phyloP scores from a whole-genome alignment of 1,284 basidiomycete genomes.

The Moesziomyces aphidis region DNA sequence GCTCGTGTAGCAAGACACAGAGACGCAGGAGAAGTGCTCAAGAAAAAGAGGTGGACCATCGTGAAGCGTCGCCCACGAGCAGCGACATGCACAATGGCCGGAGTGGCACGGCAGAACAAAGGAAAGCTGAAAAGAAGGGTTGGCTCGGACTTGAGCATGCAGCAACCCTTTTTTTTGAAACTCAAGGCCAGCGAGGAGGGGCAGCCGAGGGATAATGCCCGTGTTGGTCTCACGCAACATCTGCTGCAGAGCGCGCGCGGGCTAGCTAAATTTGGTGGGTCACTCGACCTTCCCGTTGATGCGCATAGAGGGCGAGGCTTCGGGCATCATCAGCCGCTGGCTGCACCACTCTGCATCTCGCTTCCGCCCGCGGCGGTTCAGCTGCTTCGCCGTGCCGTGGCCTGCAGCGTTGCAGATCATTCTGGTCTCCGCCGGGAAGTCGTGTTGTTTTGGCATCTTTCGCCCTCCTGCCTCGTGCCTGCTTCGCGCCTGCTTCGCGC shows the following conservation, averaged over 20 bases:
- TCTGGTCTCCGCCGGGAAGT: neutral
- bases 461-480: neutral
- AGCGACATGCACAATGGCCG: neutral
- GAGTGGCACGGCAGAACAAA: neutral
- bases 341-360: neutral
- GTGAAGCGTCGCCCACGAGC: no score
- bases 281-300: neutral
- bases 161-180: neutral
- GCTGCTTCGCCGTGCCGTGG: neutral
- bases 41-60: no score
- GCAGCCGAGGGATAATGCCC: neutral
- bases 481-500: neutral
- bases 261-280: no score
- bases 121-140: slow-evolving; percentile 3
- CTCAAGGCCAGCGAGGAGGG: neutral
- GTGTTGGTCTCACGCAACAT: neutral
- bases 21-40: no score
- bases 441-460: neutral
- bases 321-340: neutral
- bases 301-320: neutral
- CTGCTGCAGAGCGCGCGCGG: neutral
- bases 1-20: no score
- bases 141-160: slow-evolving; percentile 11
- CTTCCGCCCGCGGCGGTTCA: neutral
- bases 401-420: neutral